Percentiles rank a stretch among this genome's conserved stretches.
Conservation (phyloP, 192 early-diverging fungal species). For the Coemansia guatemalensis region DNA sequence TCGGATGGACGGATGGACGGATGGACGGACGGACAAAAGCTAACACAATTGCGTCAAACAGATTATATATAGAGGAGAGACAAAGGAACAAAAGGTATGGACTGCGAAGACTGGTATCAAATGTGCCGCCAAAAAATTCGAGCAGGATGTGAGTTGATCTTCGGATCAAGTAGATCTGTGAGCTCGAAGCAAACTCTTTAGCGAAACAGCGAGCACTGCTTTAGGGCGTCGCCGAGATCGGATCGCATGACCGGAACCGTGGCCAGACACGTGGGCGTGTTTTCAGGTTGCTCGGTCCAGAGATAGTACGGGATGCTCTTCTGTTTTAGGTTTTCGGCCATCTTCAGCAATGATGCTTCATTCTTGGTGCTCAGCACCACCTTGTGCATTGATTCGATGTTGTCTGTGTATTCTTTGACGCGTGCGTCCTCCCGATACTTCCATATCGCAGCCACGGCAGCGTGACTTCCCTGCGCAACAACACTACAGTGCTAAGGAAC, state of each 20-base stretch:
- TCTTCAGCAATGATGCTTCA: conserved; percentile 58
- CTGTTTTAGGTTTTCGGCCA: conserved; percentile 57
- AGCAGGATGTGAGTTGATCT: not conserved
- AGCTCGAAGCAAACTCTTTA: not conserved
- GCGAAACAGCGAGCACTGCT: conserved; percentile 47
- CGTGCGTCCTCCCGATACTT: conserved; percentile 58
- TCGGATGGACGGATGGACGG: no score
- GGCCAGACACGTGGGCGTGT: conserved; percentile 69
- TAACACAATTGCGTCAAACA: no score
- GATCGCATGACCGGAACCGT: conserved; percentile 64
- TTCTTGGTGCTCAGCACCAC: conserved; percentile 77
- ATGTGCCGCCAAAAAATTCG: not conserved
- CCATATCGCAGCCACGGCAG: conserved; percentile 64
- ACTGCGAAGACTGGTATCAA: not conserved
- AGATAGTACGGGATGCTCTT: conserved; percentile 60
- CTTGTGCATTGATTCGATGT: conserved; percentile 72
- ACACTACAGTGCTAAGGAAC: conserved; percentile 47
- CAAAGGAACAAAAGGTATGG: not conserved
- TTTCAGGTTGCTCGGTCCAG: conserved; percentile 80
- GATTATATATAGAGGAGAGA: no score
- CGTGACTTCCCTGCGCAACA: conserved; percentile 75
- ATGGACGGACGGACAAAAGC: no score
- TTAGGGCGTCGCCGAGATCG: conserved; percentile 49
- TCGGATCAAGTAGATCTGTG: not conserved
- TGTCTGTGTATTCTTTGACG: conserved; percentile 60